Percentiles rank a stretch among this genome's conserved stretches.
Conservation (phyloP, 148 eudicot species). For the Pouteria glomerata region DNA sequence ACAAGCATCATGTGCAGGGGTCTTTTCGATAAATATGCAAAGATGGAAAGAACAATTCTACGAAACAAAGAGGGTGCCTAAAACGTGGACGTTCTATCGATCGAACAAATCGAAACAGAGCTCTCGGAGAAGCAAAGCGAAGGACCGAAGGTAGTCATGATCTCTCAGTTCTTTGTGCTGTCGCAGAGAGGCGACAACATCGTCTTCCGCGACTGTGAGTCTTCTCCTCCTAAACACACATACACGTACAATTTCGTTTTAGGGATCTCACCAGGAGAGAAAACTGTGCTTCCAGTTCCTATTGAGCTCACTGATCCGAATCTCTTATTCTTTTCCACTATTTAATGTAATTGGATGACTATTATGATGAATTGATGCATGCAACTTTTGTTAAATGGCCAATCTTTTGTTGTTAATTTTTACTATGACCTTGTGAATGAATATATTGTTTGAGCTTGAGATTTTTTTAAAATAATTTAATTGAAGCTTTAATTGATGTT, state of each 20-base stretch:
- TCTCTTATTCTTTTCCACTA: neutral
- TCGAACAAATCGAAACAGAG: too few relatives aligned
- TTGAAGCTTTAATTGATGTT: neutral
- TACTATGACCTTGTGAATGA: neutral
- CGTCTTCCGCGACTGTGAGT: constrained; percentile 86
- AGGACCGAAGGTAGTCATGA: constrained; percentile 43
- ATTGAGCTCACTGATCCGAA: neutral
- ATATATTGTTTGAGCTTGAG: neutral
- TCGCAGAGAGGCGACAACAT: constrained; percentile 94
- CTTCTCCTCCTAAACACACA: neutral
- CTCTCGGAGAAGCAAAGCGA: too few relatives aligned
- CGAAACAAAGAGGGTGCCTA: too few relatives aligned
- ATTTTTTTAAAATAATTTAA: too few relatives aligned
- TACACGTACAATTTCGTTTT: neutral
- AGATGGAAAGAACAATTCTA: too few relatives aligned
- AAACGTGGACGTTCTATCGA: too few relatives aligned
- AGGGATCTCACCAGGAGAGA: neutral
- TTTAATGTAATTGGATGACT: neutral
- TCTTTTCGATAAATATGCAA: too few relatives aligned
- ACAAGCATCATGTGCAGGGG: too few relatives aligned
- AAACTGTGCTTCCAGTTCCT: neutral
- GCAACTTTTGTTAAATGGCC: neutral
- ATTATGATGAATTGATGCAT: neutral
- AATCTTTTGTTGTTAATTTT: neutral
- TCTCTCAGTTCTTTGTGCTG: constrained; percentile 89